Base-by-base conservation (phyloP, 257 asterid genomes). In the Coffea canephora region DNA sequence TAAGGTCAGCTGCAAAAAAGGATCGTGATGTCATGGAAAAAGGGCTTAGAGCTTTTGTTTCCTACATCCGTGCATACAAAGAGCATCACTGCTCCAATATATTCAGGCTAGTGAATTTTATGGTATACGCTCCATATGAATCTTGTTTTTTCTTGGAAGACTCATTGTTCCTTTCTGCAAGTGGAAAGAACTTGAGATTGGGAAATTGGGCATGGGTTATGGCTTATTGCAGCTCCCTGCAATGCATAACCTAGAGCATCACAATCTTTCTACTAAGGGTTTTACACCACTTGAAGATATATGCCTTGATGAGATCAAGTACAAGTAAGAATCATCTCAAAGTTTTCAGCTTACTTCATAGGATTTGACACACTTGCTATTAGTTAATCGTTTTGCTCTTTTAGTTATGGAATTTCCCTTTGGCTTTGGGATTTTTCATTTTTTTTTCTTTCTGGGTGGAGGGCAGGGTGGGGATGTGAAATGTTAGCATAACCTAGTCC, bases 121-220 rank as follows among this genome's bases (percentile, higher is more conserved):
- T 31, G 34, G 34, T 31, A 31, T 31, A 31, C 34, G 34, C 34
- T 31, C 34, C 1, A 31, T 31, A 31, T 1, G 97, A 98, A 89
- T 31, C 34, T 31, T 31, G 1, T 31, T 31, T 27, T 71, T 7
- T 59, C 78, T 74, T 23, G 34, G 59, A 36, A 71, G 57, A 64
- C 61, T 73, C 54, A 2, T 49, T 66, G 15, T 57, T 74, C 77
- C 14, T 36, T 54, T 69, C 50, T 78, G 69, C 87, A 93, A 97
- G 83, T 94, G 97, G 98, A 96, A 94, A 93, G 96, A 91, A 69
- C 98, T 96, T 81, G 98, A 96, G 86, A 91, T 96, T 78, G 99
- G 99, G 85, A 94, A 89, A 87, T 80, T 94, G 88, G 98, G 96
- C 36, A 96, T 92, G 97, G 99, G 97, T 77, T 92, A 80, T 82